Evolutionary conservation across 345 rosid species (phyloP).

Genomic region (Cardiospermum halicacabum): DNA sequence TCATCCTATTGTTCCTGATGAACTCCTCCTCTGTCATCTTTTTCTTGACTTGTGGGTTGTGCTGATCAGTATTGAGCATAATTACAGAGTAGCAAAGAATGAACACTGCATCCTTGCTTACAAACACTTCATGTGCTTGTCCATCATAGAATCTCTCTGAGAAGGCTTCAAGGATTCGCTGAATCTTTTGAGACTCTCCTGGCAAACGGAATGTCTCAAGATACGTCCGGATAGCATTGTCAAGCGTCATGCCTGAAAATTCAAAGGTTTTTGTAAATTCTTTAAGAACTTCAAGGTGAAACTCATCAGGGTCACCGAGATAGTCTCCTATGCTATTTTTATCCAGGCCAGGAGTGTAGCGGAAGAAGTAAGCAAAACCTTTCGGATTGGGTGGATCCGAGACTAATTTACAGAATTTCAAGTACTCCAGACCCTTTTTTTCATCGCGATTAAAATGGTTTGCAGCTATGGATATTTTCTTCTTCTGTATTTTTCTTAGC

Average conservation of each 20-base stretch:
- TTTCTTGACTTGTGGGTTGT: slow-evolving; percentile 88
- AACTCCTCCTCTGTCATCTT: slow-evolving; percentile 98
- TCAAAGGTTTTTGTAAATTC: slow-evolving; percentile 73
- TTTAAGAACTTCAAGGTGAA: slow-evolving; percentile 61
- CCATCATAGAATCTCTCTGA: slow-evolving; percentile 67
- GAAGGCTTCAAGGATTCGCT: slow-evolving; percentile 75
- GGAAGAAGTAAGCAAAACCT: slow-evolving; percentile 63
- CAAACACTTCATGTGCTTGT: slow-evolving; percentile 64
- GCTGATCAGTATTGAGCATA: slow-evolving; percentile 94
- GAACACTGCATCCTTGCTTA: slow-evolving; percentile 64
- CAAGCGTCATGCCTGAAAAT: slow-evolving; percentile 80
- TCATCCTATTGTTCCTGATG: slow-evolving; percentile 76
- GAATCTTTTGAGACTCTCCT: slow-evolving; percentile 89
- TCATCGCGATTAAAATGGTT: slow-evolving; percentile 79
- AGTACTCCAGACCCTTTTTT: slow-evolving; percentile 80
- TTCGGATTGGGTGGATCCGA: slow-evolving; percentile 66
- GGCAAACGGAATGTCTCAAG: slow-evolving; percentile 81
- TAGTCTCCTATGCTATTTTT: slow-evolving; percentile 76
- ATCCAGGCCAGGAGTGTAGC: slow-evolving; percentile 65
- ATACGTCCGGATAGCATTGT: slow-evolving; percentile 67
- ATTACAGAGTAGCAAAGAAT: slow-evolving; percentile 83
- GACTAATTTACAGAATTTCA: slow-evolving; percentile 54
- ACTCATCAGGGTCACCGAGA: slow-evolving; percentile 87
- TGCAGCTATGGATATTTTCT: slow-evolving; percentile 60
- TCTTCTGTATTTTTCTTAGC: slow-evolving; percentile 66